Conservation (phyloP, 305 asterid genomes). For the Rubia peregrina region DNA sequence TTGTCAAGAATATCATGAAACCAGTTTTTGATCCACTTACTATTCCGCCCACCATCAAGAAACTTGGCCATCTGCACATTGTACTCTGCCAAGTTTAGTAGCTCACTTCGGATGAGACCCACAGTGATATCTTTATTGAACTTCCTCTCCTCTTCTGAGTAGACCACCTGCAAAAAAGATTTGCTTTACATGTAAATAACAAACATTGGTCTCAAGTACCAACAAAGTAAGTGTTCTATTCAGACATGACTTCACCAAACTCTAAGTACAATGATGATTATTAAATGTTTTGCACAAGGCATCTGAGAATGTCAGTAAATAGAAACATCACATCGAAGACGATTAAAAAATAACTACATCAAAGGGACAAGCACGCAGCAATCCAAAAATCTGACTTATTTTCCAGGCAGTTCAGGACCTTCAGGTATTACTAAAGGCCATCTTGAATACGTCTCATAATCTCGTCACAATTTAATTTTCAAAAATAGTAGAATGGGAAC, state of each 20-base stretch:
- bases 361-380: not conserved
- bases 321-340: not conserved
- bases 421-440: not conserved
- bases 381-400: not conserved
- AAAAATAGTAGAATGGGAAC: not conserved
- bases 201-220: not conserved
- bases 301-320: not conserved
- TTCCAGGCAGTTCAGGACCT: not conserved
- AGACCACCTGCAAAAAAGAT: slow-evolving; percentile 58
- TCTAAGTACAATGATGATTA: not conserved
- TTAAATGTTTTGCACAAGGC: not conserved
- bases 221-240: not conserved
- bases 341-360: not conserved
- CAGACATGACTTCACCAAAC: not conserved
- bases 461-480: not conserved
- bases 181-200: not conserved
- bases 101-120: slow-evolving; percentile 77
- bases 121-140: slow-evolving; percentile 78
- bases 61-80: slow-evolving; percentile 96
- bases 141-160: slow-evolving; percentile 89
- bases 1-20: slow-evolving; percentile 18
- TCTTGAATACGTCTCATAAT: too few relatives aligned
- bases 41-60: slow-evolving; percentile 91
- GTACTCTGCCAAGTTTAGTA: slow-evolving; percentile 82
- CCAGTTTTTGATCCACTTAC: slow-evolving; percentile 38